Conservation (phyloP, 1,284 basidiomycete genomes). For the Coniophora puteana region DNA sequence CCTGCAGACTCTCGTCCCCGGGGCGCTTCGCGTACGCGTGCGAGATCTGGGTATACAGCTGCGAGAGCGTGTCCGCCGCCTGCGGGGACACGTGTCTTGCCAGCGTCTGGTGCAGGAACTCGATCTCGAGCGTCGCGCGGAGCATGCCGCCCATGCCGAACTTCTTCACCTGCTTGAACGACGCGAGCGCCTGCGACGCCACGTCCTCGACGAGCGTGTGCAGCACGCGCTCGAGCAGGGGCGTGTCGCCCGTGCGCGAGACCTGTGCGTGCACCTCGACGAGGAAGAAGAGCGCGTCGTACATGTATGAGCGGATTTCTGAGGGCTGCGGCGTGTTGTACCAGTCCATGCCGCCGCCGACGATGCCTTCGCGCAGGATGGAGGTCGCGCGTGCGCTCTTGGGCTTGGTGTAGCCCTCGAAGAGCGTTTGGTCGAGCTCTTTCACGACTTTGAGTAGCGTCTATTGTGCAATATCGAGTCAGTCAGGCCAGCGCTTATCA, state of each 20-base stretch:
- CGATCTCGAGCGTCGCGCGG: slow-evolving; percentile 95
- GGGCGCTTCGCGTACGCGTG: slow-evolving; percentile 81
- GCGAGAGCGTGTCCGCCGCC: slow-evolving; percentile 81
- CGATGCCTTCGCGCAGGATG: slow-evolving; percentile 77
- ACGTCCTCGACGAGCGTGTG: slow-evolving; percentile 81
- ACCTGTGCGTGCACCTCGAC: slow-evolving; percentile 94
- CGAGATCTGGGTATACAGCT: slow-evolving; percentile 93
- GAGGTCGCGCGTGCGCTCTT: slow-evolving; percentile 66
- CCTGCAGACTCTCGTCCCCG: slow-evolving; percentile 79
- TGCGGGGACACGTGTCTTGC: slow-evolving; percentile 80
- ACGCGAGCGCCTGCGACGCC: slow-evolving; percentile 76
- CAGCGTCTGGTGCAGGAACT: slow-evolving; percentile 97
- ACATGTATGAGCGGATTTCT: slow-evolving; percentile 97
- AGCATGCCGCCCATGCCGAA: slow-evolving; percentile 99
- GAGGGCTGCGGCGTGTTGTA: slow-evolving; percentile 80
- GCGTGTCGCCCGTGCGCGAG: slow-evolving; percentile 67
- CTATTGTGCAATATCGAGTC: too few species aligned
- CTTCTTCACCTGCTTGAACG: slow-evolving; percentile 81
- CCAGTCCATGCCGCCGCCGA: slow-evolving; percentile 86
- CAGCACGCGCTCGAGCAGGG: slow-evolving; percentile 78
- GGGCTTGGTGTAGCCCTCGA: slow-evolving; percentile 83
- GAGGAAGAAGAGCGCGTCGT: slow-evolving; percentile 82
- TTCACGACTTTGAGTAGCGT: slow-evolving; percentile 76
- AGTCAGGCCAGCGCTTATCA: too few species aligned
- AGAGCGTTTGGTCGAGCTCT: slow-evolving; percentile 84